A percentile compares a stretch with the other conserved stretches of the same genome.
These are phyloP conservation scores for Coemansia sp. DNA, from an alignment of 192 early-diverging fungal genomes.

Conservation along the genomic window DNA sequence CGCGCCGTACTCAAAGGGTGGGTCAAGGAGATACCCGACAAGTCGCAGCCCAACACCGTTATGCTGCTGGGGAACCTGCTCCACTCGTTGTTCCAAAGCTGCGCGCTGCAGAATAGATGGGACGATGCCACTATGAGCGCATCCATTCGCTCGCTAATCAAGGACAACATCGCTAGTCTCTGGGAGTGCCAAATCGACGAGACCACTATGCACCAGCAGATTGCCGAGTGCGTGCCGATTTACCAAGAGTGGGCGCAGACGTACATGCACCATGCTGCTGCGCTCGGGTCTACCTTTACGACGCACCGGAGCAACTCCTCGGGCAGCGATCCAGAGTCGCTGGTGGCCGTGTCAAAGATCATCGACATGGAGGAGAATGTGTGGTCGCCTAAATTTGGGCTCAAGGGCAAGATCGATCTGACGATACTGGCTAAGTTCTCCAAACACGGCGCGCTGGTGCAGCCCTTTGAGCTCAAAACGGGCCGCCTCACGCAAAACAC, in stretches of 20 bases:
- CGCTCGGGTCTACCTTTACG: conserved; percentile 18
- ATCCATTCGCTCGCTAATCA: conserved; percentile 59
- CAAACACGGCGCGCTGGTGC: conserved; percentile 46
- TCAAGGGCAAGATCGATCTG: conserved; percentile 93
- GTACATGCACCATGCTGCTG: conserved; percentile 40
- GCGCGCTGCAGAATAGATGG: conserved; percentile 66
- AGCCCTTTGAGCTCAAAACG: conserved; percentile 92
- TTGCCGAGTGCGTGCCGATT: conserved; percentile 59
- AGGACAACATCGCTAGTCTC: conserved; percentile 64
- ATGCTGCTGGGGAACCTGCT: conserved; percentile 81
- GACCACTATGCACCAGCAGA: conserved; percentile 46
- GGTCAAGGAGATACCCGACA: conserved; percentile 48
- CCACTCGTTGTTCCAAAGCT: conserved; percentile 80
- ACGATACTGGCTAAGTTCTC: conserved; percentile 49
- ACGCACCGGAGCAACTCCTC: conserved; percentile 10
- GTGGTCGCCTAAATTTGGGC: conserved; percentile 90
- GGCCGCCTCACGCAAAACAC: conserved; percentile 65
- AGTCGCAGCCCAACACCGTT: conserved; percentile 57
- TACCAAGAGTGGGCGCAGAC: conserved; percentile 59
- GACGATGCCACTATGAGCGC: conserved; percentile 49
- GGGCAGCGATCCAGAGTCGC: background rate
- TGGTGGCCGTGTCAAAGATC: conserved; percentile 66
- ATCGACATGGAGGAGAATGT: conserved; percentile 91
- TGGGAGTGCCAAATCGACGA: conserved; percentile 73
- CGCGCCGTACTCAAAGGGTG: conserved; percentile 77